A percentile compares a stretch with the other conserved stretches of the same genome.
Conservation (phyloP, 345 rosid species). For the Carallia brachiata region DNA sequence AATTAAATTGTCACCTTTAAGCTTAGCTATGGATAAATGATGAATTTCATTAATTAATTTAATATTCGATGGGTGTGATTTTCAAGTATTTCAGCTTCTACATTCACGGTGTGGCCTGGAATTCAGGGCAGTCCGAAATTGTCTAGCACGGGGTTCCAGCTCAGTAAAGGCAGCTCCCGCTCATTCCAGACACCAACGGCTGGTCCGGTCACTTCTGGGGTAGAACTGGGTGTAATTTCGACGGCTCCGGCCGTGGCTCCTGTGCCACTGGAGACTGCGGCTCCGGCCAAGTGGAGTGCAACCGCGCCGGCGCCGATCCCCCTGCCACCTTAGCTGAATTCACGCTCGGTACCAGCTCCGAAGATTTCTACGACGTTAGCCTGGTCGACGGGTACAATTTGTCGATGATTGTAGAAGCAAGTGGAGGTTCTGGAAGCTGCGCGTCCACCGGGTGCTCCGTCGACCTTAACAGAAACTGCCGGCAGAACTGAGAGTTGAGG, state of each 20-base stretch:
- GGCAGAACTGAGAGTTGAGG: slow-evolving; percentile 20
- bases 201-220: slow-evolving; percentile 52
- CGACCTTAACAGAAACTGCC: slow-evolving; percentile 27
- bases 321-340: slow-evolving; percentile 32
- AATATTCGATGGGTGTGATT: no score
- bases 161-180: slow-evolving; percentile 26
- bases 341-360: slow-evolving; percentile 23
- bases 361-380: slow-evolving; percentile 31
- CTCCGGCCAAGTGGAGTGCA: slow-evolving; percentile 25
- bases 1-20: background rate
- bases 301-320: slow-evolving; percentile 20
- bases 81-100: slow-evolving; percentile 25
- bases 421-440: slow-evolving; percentile 24
- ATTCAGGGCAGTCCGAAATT: slow-evolving; percentile 32
- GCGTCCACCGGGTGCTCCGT: slow-evolving; percentile 18
- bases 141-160: slow-evolving; percentile 38
- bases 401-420: slow-evolving; percentile 17
- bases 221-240: slow-evolving; percentile 36
- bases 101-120: slow-evolving; percentile 48
- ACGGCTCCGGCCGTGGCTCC: slow-evolving; percentile 19
- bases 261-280: slow-evolving; percentile 29
- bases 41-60: no score
- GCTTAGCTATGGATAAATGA: background rate
- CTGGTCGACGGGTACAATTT: slow-evolving; percentile 30
- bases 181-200: slow-evolving; percentile 34